Evolutionary conservation across 495 filamentous ascomycete genomes (phyloP).

Genomic region (Cenococcum geophilum): DNA sequence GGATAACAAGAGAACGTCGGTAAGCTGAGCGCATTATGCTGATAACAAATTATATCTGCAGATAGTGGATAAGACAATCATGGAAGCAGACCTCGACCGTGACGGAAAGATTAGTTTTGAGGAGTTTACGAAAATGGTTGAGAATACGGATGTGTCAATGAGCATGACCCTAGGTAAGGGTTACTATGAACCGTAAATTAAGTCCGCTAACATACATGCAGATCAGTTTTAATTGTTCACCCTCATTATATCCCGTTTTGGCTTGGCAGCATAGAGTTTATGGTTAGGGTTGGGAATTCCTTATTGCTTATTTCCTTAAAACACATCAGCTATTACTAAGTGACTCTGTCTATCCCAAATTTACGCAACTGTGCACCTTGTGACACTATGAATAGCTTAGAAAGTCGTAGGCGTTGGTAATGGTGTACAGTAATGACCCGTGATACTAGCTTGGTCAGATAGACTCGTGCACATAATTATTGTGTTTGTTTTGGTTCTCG

Average conservation of each 20-base stretch:
- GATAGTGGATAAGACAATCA: slow-evolving; percentile 99
- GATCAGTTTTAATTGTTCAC: neutral
- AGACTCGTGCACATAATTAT: no score
- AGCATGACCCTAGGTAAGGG: slow-evolving; percentile 88
- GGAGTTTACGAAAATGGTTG: slow-evolving; percentile 98
- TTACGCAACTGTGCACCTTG: no score
- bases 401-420: no score
- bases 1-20: neutral
- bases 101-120: slow-evolving; percentile 99
- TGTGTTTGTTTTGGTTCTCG: no score
- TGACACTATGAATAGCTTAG: no score
- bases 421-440: no score
- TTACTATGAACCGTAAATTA: neutral
- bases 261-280: neutral
- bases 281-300: neutral
- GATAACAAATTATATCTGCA: neutral
- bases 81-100: slow-evolving; percentile 94
- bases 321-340: no score
- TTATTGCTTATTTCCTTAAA: no score
- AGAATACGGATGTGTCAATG: slow-evolving; percentile 94
- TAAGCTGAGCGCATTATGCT: neutral
- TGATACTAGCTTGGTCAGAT: no score
- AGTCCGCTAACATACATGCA: neutral
- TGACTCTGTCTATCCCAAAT: no score
- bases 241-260: neutral